Conservation (phyloP, 345 rosid genomes). For the Brassica juncea region DNA sequence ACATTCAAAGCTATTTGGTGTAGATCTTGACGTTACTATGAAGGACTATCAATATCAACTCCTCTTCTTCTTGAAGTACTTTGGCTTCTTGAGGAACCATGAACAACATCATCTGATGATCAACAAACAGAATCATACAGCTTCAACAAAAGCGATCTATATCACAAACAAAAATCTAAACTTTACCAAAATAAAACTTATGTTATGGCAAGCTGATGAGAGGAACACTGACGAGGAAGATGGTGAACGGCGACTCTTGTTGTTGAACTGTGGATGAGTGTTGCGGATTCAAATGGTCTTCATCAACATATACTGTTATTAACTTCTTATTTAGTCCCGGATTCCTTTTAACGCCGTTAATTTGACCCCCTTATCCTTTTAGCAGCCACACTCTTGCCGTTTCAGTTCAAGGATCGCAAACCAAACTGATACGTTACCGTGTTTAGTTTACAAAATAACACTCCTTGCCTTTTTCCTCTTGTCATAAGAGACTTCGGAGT, state of each 20-base stretch:
- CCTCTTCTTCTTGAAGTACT: no score
- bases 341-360: slow-evolving; percentile 25
- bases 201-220: no score
- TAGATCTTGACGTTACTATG: no score
- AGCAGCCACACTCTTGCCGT: neutral
- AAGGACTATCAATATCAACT: no score
- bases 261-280: no score
- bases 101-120: neutral
- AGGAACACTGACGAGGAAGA: no score
- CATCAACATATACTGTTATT: slow-evolving; percentile 25
- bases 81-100: no score
- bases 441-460: slow-evolving; percentile 1
- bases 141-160: slow-evolving; percentile 9
- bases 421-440: slow-evolving; percentile 7
- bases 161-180: slow-evolving; percentile 4
- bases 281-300: no score
- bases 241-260: no score
- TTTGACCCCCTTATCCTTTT: neutral
- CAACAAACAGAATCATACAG: neutral
- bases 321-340: neutral
- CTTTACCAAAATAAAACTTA: neutral
- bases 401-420: neutral
- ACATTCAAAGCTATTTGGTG: no score
- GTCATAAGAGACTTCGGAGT: slow-evolving; percentile 3
- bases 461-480: slow-evolving; percentile 13